Evolutionary conservation across 1,139 yeast genomes (phyloP).

Genomic region (Nakaseomyces uthaithaninus): DNA sequence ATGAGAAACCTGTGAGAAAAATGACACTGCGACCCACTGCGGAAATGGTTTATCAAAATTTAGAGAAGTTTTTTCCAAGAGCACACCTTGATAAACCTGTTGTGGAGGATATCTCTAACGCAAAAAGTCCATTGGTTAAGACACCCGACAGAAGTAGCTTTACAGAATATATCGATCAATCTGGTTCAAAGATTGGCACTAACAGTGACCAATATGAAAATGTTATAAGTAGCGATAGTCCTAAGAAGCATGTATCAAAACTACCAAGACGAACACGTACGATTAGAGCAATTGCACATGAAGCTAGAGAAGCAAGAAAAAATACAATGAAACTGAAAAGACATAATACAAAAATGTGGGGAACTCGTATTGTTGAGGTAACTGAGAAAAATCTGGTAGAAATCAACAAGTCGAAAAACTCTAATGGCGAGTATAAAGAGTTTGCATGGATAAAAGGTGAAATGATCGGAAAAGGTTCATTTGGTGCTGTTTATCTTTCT

Average conservation of each 20-base stretch:
- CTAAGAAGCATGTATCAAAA: slow-evolving; percentile 11
- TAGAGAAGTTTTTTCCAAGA: slow-evolving; percentile 86
- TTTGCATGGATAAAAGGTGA: slow-evolving; percentile 99
- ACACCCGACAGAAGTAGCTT: not conserved
- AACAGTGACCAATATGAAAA: not conserved
- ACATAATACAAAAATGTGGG: slow-evolving; percentile 95
- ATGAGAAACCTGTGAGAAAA: slow-evolving; percentile 28
- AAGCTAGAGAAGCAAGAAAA: slow-evolving; percentile 62
- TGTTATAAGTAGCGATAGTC: not conserved
- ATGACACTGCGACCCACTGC: slow-evolving; percentile 86
- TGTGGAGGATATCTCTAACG: slow-evolving; percentile 61
- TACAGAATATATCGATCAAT: not conserved
- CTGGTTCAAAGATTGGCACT: not conserved
- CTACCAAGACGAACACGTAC: slow-evolving; percentile 62
- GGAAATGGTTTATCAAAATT: slow-evolving; percentile 83
- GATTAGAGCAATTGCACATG: slow-evolving; percentile 85
- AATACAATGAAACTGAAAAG: slow-evolving; percentile 43
- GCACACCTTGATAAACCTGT: slow-evolving; percentile 91
- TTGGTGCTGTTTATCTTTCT: slow-evolving; percentile 92
- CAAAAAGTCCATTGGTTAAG: slow-evolving; percentile 41
- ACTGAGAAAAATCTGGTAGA: slow-evolving; percentile 56
- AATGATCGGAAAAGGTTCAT: slow-evolving; percentile 90
- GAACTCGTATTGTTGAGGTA: slow-evolving; percentile 85
- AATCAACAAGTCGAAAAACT: slow-evolving; percentile 40
- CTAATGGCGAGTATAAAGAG: slow-evolving; percentile 63